These are phyloP conservation scores for Hirschioporus abietinus DNA, from an alignment of 768 basidiomycete species.

Conservation along the genomic window DNA sequence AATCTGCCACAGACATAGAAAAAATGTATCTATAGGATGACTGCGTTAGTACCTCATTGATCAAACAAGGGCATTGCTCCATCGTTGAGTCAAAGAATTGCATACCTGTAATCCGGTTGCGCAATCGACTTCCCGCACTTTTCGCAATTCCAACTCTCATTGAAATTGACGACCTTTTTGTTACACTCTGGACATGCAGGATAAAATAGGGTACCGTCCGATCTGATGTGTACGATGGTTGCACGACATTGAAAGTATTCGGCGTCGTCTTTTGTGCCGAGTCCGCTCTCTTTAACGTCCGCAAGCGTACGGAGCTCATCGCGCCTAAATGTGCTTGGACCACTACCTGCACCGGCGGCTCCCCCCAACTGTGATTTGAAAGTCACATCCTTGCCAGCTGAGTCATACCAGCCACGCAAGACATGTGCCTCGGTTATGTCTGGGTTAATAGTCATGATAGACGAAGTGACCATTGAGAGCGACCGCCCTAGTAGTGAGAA, in stretches of 20 bases:
- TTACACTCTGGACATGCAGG: slow-evolving; percentile 85
- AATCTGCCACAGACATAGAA: slow-evolving; percentile 83
- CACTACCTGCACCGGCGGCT: slow-evolving; percentile 30
- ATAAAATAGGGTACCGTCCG: slow-evolving; percentile 69
- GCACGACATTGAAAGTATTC: slow-evolving; percentile 80
- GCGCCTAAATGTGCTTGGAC: slow-evolving; percentile 51
- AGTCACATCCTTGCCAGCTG: slow-evolving; percentile 48
- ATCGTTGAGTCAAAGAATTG: slow-evolving; percentile 9
- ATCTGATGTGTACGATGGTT: slow-evolving; percentile 84
- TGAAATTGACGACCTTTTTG: slow-evolving; percentile 79
- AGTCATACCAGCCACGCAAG: slow-evolving; percentile 91
- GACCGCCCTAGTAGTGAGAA: slow-evolving; percentile 52
- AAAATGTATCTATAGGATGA: slow-evolving; percentile 60
- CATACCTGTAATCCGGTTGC: slow-evolving; percentile 77
- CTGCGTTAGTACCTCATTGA: not conserved
- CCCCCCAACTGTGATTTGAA: slow-evolving; percentile 70
- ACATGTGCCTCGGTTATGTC: slow-evolving; percentile 86
- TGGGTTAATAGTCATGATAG: slow-evolving; percentile 80
- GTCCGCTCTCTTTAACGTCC: slow-evolving; percentile 72
- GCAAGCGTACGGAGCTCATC: slow-evolving; percentile 66
- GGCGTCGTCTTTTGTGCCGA: slow-evolving; percentile 70
- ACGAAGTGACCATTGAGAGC: slow-evolving; percentile 77
- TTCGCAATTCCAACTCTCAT: slow-evolving; percentile 85
- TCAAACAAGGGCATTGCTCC: not conserved
- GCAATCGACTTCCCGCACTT: slow-evolving; percentile 76